Conservation (phyloP, 2,329 filamentous ascomycete genomes). For the Fusarium neocosmosporiellum region DNA sequence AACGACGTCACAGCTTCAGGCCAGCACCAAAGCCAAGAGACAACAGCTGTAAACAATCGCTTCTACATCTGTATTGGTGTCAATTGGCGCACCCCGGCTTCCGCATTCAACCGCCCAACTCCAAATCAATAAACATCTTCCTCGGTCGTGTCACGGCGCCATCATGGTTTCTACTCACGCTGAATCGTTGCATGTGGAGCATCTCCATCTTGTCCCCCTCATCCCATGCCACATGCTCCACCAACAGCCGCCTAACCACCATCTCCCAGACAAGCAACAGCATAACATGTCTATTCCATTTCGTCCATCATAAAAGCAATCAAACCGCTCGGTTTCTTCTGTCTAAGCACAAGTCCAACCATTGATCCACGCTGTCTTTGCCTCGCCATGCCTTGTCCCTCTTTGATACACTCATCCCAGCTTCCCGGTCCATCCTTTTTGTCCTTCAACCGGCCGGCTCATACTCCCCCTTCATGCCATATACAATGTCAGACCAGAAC, state of each 20-base stretch:
- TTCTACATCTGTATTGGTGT: not conserved
- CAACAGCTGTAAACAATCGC: not conserved
- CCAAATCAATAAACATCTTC: not conserved
- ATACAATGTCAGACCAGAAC: slow-evolving; percentile 34
- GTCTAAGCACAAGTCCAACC: slow-evolving; percentile 5
- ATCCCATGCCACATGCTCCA: not conserved
- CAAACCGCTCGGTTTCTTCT: not conserved
- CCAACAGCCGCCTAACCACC: not conserved
- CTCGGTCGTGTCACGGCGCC: not conserved
- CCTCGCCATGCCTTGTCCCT: slow-evolving; percentile 5
- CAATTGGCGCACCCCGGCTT: not conserved
- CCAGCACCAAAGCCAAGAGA: not conserved
- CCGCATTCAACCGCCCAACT: not conserved
- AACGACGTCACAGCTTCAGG: slow-evolving; percentile 31
- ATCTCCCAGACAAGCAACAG: not conserved
- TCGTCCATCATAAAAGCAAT: slow-evolving; percentile 3
- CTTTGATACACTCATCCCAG: slow-evolving; percentile 12
- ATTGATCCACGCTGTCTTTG: slow-evolving; percentile 8
- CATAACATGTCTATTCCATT: slow-evolving; percentile 4
- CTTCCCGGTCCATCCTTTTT: slow-evolving; percentile 17
- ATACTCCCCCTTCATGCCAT: slow-evolving; percentile 28
- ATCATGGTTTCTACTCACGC: slow-evolving; percentile 27
- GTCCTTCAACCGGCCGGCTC: slow-evolving; percentile 10
- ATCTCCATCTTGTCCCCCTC: slow-evolving; percentile 1
- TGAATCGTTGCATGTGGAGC: slow-evolving; percentile 24